Percentiles rank a stretch among this genome's conserved stretches.
These are phyloP conservation scores for Stachybotrys chartarum DNA, from an alignment of 2,329 filamentous ascomycete species.

Conservation along the genomic window DNA sequence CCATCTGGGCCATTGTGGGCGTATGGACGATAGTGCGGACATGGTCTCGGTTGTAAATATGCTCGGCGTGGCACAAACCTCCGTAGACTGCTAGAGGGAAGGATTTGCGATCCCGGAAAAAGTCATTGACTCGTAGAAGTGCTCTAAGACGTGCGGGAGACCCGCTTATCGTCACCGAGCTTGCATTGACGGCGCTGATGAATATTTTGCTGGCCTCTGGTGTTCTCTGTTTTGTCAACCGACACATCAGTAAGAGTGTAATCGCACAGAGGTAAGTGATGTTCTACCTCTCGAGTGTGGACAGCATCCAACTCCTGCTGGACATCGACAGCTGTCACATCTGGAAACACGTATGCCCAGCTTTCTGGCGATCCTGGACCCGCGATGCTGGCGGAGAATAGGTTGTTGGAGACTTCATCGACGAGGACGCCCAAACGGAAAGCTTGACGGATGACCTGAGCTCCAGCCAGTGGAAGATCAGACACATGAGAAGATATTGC, in stretches of 20 bases:
- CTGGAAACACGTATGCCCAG: conserved; percentile 35
- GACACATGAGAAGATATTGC: conserved; percentile 28
- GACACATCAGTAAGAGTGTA: too few species aligned
- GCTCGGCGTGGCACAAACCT: conserved; percentile 30
- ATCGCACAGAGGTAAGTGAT: too few species aligned
- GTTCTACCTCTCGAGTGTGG: conserved; percentile 11
- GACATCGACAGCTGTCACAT: conserved; percentile 19
- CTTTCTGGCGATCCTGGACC: conserved; percentile 14
- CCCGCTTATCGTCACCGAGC: conserved; percentile 29
- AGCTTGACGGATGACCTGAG: conserved; percentile 31
- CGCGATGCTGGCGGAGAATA: conserved; percentile 25
- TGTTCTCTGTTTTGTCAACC: conserved; percentile 5
- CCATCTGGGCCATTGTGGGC: neutral
- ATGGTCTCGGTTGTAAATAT: conserved; percentile 28
- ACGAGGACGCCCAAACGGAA: conserved; percentile 40
- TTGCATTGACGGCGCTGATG: conserved; percentile 25
- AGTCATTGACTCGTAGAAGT: conserved; percentile 16
- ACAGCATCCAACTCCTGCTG: conserved; percentile 30
- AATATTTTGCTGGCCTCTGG: conserved; percentile 29
- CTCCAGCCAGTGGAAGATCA: conserved; percentile 32
- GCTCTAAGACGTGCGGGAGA: conserved; percentile 18
- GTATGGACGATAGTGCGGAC: conserved; percentile 15
- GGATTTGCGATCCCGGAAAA: conserved; percentile 17
- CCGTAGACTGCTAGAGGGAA: conserved; percentile 27
- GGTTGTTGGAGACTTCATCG: conserved; percentile 29